phyloP scores from a whole-genome alignment of 371 early-diverging fungal species.

The Mortierella sp. region DNA sequence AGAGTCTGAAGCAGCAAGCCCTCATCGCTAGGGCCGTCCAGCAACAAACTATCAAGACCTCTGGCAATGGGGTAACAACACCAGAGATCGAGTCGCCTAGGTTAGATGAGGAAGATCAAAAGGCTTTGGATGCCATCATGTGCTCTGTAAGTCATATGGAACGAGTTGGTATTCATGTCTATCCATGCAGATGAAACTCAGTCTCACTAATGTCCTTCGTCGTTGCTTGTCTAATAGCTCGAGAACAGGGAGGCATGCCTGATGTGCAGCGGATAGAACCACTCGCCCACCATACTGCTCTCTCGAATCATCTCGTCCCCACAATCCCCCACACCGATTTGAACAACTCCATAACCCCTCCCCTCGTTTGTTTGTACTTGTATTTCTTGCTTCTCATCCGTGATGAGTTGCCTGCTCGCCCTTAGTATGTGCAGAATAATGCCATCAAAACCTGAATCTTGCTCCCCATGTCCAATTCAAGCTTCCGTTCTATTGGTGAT shows the following conservation, averaged over 20 bases:
- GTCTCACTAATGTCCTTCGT: neutral
- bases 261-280: slow-evolving; percentile 73
- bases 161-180: neutral
- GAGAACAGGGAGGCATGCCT: slow-evolving; percentile 83
- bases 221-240: slow-evolving; percentile 28
- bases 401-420: too few relatives aligned
- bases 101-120: slow-evolving; percentile 54
- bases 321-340: neutral
- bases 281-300: neutral
- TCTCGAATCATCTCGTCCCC: neutral
- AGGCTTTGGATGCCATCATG: slow-evolving; percentile 63
- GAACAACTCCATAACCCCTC: neutral
- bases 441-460: too few relatives aligned
- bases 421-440: too few relatives aligned
- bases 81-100: slow-evolving; percentile 62
- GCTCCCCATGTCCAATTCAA: too few relatives aligned
- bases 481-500: too few relatives aligned
- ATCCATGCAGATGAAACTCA: neutral
- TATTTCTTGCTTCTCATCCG: too few relatives aligned
- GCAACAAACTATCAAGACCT: slow-evolving; percentile 40
- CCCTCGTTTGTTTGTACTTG: neutral
- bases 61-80: slow-evolving; percentile 26
- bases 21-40: slow-evolving; percentile 49
- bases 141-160: slow-evolving; percentile 62
- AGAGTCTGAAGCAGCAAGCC: slow-evolving; percentile 52